These are phyloP conservation scores for Penicillium bialowiezense DNA, from an alignment of 495 filamentous ascomycete species.

Conservation along the genomic window DNA sequence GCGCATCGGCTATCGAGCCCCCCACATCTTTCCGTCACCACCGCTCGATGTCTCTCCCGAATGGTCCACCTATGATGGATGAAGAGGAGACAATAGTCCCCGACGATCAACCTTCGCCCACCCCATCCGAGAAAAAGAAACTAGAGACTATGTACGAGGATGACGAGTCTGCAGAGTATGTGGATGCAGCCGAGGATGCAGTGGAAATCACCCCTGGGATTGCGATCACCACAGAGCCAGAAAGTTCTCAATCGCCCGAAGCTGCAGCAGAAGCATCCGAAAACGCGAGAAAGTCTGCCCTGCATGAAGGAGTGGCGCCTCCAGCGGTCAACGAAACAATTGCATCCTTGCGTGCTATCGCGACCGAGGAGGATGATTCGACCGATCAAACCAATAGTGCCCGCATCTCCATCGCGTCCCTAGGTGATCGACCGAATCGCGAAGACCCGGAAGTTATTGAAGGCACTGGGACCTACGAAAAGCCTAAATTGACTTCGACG, in stretches of 20 bases:
- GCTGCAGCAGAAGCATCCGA: slow-evolving; percentile 11
- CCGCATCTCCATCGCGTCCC: slow-evolving; percentile 20
- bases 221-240: slow-evolving; percentile 20
- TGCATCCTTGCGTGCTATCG: slow-evolving; percentile 20
- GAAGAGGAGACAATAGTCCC: slow-evolving; percentile 12
- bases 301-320: slow-evolving; percentile 20
- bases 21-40: slow-evolving; percentile 34
- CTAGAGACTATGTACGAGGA: slow-evolving; percentile 46
- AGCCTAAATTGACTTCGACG: slow-evolving; percentile 27
- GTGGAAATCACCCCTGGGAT: slow-evolving; percentile 11
- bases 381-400: slow-evolving; percentile 22
- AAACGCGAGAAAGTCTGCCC: slow-evolving; percentile 20
- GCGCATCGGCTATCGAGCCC: slow-evolving; percentile 21
- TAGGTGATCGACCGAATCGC: slow-evolving; percentile 18
- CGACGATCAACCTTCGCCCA: slow-evolving; percentile 26
- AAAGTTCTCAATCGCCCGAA: slow-evolving; percentile 5
- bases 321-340: slow-evolving; percentile 19
- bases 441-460: slow-evolving; percentile 35
- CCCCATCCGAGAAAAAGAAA: slow-evolving; percentile 28
- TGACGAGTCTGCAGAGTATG: slow-evolving; percentile 32
- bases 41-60: slow-evolving; percentile 55
- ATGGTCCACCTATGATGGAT: slow-evolving; percentile 23
- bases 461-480: slow-evolving; percentile 35
- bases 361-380: slow-evolving; percentile 14
- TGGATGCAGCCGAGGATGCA: slow-evolving; percentile 23